phyloP scores from a whole-genome alignment of 352 stramenopile genomes.

The Phytopythium kandeliae region DNA sequence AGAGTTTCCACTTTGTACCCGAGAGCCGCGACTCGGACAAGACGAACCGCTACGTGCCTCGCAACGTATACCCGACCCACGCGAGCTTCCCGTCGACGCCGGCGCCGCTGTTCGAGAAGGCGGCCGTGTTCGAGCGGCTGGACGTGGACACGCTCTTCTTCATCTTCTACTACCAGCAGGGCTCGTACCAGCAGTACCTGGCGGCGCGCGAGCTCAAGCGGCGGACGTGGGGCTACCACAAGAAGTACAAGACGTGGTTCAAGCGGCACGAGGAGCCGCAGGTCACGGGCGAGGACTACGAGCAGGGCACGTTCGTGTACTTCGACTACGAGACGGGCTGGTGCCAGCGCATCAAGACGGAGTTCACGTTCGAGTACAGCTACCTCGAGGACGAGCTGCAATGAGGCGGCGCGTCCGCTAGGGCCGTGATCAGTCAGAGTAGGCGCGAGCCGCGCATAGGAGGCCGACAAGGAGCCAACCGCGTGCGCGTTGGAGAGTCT shows the following conservation, averaged over 20 bases:
- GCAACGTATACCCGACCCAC: conserved; percentile 93
- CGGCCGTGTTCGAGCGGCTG: conserved; percentile 96
- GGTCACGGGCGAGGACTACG: conserved; percentile 97
- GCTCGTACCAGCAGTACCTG: conserved; percentile 98
- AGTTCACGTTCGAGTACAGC: conserved; percentile 99
- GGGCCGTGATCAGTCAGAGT: neutral
- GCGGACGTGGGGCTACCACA: conserved; percentile 99
- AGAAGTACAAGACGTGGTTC: conserved; percentile 99
- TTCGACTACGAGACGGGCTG: conserved; percentile 99
- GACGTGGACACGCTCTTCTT: conserved; percentile 98
- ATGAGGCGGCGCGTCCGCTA: conserved; percentile 10
- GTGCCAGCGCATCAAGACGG: conserved; percentile 98
- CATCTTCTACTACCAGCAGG: conserved; percentile 99
- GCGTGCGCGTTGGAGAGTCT: neutral
- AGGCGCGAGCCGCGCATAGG: neutral
- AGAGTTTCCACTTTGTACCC: conserved; percentile 91
- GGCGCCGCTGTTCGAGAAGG: conserved; percentile 91
- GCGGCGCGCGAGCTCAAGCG: conserved; percentile 97
- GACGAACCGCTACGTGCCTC: conserved; percentile 89
- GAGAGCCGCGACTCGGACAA: conserved; percentile 88
- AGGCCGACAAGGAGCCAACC: neutral
- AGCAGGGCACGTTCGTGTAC: conserved; percentile 99
- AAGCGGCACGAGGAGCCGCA: conserved; percentile 96
- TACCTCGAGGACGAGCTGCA: conserved; percentile 93
- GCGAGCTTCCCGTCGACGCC: conserved; percentile 87